These are phyloP conservation scores for Novymonas esmeraldas DNA, from an alignment of 208 protist species.

Conservation along the genomic window DNA sequence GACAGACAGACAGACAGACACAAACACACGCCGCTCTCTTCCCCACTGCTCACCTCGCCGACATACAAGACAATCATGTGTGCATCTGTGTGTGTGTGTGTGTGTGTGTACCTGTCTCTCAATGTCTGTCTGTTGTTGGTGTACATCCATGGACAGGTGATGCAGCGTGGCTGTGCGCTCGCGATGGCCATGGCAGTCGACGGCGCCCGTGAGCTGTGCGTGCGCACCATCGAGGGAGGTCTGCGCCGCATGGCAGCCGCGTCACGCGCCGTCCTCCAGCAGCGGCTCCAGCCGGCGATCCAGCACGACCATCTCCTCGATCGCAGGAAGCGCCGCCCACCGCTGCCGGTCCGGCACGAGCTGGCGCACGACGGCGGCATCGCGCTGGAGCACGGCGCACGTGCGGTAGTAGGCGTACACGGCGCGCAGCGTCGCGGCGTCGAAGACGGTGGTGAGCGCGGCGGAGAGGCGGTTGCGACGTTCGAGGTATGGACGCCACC, in stretches of 20 bases:
- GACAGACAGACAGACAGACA: too few relatives aligned
- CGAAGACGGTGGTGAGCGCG: slow-evolving; percentile 33
- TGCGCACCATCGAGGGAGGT: not conserved
- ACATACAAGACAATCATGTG: slow-evolving; percentile 1
- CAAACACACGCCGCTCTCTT: too few relatives aligned
- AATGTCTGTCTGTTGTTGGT: too few relatives aligned
- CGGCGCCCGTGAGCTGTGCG: too few relatives aligned
- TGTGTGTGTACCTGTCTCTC: too few relatives aligned
- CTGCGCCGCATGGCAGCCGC: too few relatives aligned
- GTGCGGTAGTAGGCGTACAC: slow-evolving; percentile 79
- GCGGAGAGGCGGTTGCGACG: slow-evolving; percentile 43
- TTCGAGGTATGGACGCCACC: slow-evolving; percentile 32
- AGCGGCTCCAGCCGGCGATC: slow-evolving; percentile 55
- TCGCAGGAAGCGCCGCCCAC: slow-evolving; percentile 70
- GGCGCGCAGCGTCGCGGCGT: slow-evolving; percentile 27
- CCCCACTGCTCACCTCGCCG: too few relatives aligned
- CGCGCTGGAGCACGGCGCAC: slow-evolving; percentile 54
- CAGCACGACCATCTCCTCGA: slow-evolving; percentile 80
- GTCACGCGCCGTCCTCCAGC: too few relatives aligned
- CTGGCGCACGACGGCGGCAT: slow-evolving; percentile 51
- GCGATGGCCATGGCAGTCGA: too few relatives aligned
- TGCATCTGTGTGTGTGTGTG: slow-evolving; percentile 9
- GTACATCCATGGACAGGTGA: too few relatives aligned
- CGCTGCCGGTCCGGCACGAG: slow-evolving; percentile 63
- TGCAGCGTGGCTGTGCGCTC: too few relatives aligned